Conservation (phyloP, 2,329 filamentous ascomycete species). For the Colletotrichum sp. region DNA sequence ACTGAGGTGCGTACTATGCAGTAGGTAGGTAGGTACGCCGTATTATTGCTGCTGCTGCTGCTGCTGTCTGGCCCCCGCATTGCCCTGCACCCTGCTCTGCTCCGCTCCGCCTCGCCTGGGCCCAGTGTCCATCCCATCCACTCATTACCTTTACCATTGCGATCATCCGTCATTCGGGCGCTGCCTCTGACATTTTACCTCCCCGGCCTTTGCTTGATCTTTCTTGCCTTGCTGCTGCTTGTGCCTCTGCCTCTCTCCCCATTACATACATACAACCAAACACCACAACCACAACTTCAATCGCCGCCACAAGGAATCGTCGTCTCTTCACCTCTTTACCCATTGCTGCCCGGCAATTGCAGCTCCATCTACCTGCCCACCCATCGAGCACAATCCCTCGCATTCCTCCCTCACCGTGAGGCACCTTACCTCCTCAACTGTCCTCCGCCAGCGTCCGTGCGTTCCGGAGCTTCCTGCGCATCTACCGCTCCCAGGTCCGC, state of each 20-base stretch:
- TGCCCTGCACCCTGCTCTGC: neutral
- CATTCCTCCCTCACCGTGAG: neutral
- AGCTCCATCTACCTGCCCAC: neutral
- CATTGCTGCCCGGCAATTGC: neutral
- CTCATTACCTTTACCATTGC: neutral
- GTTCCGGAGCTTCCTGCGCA: slow-evolving; percentile 21
- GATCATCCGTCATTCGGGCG: neutral
- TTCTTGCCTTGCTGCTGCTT: neutral
- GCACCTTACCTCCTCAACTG: neutral
- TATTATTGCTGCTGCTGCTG: neutral
- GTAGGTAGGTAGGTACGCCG: too few relatives aligned
- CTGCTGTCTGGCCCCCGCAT: neutral
- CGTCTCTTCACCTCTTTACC: neutral
- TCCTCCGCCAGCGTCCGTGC: slow-evolving; percentile 13
- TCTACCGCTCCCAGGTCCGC: slow-evolving; percentile 3
- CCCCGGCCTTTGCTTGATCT: neutral
- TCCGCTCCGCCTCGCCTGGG: neutral
- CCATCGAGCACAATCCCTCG: neutral
- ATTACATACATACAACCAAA: neutral
- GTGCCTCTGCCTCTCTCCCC: neutral
- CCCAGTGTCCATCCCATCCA: neutral
- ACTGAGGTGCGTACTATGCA: neutral
- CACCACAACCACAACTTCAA: neutral
- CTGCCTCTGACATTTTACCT: neutral
- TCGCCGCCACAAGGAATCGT: neutral